Conservation (phyloP, 768 basidiomycete genomes). For the Suillus paluster region DNA sequence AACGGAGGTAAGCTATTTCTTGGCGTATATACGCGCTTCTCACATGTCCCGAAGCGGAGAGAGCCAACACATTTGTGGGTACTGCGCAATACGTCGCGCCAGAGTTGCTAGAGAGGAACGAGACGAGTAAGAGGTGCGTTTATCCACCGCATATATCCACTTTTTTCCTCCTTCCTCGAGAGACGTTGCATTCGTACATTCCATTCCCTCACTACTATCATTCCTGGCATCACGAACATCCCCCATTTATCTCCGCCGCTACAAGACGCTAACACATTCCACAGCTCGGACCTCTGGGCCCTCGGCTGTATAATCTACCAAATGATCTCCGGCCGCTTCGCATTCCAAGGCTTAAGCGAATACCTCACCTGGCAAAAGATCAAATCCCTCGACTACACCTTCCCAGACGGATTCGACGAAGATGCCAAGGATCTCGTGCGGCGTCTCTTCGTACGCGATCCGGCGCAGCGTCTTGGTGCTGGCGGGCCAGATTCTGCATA, state of each 20-base stretch:
- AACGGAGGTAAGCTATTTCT: slow-evolving; percentile 47
- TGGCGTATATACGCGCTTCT: slow-evolving; percentile 22
- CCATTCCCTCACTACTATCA: background rate
- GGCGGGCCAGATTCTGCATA: slow-evolving; percentile 42
- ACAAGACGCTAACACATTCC: slow-evolving; percentile 6
- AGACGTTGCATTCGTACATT: background rate
- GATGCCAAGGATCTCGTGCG: slow-evolving; percentile 82
- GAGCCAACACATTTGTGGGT: slow-evolving; percentile 81
- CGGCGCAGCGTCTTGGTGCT: slow-evolving; percentile 62
- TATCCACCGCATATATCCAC: background rate
- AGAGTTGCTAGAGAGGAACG: slow-evolving; percentile 75
- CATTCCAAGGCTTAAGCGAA: slow-evolving; percentile 90
- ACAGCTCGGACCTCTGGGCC: slow-evolving; percentile 93
- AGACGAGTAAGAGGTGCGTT: slow-evolving; percentile 75
- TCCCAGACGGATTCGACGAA: slow-evolving; percentile 84
- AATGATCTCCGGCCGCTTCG: slow-evolving; percentile 88
- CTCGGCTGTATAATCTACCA: slow-evolving; percentile 94
- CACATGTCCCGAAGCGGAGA: slow-evolving; percentile 44
- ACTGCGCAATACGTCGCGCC: slow-evolving; percentile 91
- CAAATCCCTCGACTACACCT: slow-evolving; percentile 83
- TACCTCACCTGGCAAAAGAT: slow-evolving; percentile 97
- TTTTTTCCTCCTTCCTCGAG: background rate
- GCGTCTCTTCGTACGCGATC: slow-evolving; percentile 74
- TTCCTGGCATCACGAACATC: background rate
- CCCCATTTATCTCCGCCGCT: background rate